Evolutionary conservation across 2,329 filamentous ascomycete genomes (phyloP).

Genomic region (Colletotrichum simmondsii): DNA sequence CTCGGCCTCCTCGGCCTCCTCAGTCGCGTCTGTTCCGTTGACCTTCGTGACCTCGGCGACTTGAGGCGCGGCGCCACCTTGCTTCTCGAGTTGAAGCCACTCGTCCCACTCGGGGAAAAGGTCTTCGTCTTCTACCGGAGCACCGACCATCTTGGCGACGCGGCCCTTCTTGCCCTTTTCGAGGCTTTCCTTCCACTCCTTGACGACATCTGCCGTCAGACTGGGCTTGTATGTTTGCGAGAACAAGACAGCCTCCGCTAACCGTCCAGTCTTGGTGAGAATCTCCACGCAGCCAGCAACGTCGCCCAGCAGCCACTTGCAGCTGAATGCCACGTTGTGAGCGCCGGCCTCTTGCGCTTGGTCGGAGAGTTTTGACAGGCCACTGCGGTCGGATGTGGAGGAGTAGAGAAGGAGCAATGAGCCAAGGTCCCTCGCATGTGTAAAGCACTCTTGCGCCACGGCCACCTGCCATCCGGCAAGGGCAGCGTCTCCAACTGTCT

Average conservation of each 20-base stretch:
- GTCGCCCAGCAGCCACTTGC: constrained; percentile 88
- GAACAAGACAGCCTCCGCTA: constrained; percentile 90
- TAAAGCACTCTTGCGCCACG: constrained; percentile 93
- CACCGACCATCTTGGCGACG: constrained; percentile 83
- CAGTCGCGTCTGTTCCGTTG: constrained; percentile 41
- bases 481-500: constrained; percentile 93
- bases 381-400: constrained; percentile 82
- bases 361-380: constrained; percentile 76
- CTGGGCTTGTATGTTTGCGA: constrained; percentile 96
- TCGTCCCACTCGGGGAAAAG: constrained; percentile 98
- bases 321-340: constrained; percentile 94
- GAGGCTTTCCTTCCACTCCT: constrained; percentile 83
- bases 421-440: constrained; percentile 88
- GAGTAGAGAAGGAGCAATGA: constrained; percentile 90
- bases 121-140: constrained; percentile 84
- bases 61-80: constrained; percentile 61
- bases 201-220: constrained; percentile 73
- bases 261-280: constrained; percentile 80
- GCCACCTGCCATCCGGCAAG: constrained; percentile 86
- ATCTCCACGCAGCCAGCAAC: constrained; percentile 84
- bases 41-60: constrained; percentile 39
- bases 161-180: constrained; percentile 89
- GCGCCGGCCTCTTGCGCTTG: constrained; percentile 82
- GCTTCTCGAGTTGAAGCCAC: constrained; percentile 83
- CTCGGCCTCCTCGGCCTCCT: constrained; percentile 28